Evolutionary conservation across 2,329 filamentous ascomycete genomes (phyloP).

Genomic region (Exophiala phaeomuriformis): DNA sequence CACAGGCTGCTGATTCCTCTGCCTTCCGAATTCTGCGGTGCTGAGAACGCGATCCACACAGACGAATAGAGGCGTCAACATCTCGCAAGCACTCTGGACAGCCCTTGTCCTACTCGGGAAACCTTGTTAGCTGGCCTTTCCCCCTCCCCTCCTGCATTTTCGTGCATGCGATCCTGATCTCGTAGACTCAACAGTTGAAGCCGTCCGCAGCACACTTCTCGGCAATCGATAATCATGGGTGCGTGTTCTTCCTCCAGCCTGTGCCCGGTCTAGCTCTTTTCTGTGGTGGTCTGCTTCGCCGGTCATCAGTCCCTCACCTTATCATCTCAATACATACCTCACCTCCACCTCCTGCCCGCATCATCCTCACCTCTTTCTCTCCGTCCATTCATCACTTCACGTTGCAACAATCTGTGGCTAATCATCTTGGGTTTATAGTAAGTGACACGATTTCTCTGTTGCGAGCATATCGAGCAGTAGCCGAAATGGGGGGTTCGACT

Average conservation of each 20-base stretch:
- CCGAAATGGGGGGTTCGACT: conserved; percentile 6
- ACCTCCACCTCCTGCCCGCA: conserved; percentile 4
- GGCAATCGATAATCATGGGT: conserved; percentile 32
- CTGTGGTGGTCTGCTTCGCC: conserved; percentile 14
- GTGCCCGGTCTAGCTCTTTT: conserved; percentile 25
- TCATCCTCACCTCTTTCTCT: conserved; percentile 7
- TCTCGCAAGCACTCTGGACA: conserved; percentile 18
- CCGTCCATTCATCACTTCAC: no score
- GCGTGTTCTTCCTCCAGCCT: conserved; percentile 24
- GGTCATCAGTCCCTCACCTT: conserved; percentile 12
- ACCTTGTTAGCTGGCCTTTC: conserved; percentile 28
- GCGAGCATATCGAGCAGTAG: conserved; percentile 7
- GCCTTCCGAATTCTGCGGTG: conserved; percentile 9
- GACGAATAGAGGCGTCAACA: conserved; percentile 21
- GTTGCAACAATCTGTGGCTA: conserved; percentile 3
- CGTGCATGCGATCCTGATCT: conserved; percentile 30
- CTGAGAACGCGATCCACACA: conserved; percentile 19
- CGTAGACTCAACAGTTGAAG: conserved; percentile 28
- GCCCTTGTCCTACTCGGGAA: conserved; percentile 27
- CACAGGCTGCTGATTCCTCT: conserved; percentile 7
- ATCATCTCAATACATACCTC: background rate
- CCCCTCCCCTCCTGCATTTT: conserved; percentile 27
- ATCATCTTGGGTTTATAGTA: conserved; percentile 16
- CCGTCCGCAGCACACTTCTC: conserved; percentile 25
- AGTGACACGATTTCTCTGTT: conserved; percentile 19